Conservation (phyloP, 1,139 yeast species). For the Candida mesenterica region DNA sequence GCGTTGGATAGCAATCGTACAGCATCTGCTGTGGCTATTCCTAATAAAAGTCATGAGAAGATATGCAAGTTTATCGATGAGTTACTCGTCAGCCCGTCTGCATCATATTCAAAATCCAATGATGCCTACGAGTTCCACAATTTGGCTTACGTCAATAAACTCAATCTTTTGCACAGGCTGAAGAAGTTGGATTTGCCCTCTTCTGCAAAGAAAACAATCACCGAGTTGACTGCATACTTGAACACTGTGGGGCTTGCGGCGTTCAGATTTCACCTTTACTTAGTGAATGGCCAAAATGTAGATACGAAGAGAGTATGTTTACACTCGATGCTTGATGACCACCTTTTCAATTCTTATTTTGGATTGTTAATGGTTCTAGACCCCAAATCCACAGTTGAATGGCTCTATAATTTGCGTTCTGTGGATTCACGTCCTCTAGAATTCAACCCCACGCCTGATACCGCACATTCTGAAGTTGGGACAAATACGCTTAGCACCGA, state of each 20-base stretch:
- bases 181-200: constrained; percentile 2
- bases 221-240: constrained; percentile 2
- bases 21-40: too few species aligned
- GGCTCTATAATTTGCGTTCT: constrained; percentile 7
- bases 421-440: background rate
- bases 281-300: constrained; percentile 1
- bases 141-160: constrained; percentile 1
- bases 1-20: background rate
- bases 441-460: background rate
- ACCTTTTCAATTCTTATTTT: constrained; percentile 11
- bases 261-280: constrained; percentile 1
- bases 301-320: background rate
- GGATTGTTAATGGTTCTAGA: constrained; percentile 10
- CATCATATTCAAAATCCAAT: constrained; percentile 1
- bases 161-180: constrained; percentile 4
- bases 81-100: constrained; percentile 1
- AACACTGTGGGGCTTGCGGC: constrained; percentile 3
- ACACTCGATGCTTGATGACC: constrained; percentile 4
- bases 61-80: constrained; percentile 1
- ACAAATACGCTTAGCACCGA: background rate
- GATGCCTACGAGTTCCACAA: constrained; percentile 4
- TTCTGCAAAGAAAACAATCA: constrained; percentile 1
- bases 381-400: constrained; percentile 9
- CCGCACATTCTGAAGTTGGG: background rate
- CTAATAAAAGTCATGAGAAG: too few species aligned